Conservation (phyloP, 352 stramenopile species). For the Phytophthora kernoviae region DNA sequence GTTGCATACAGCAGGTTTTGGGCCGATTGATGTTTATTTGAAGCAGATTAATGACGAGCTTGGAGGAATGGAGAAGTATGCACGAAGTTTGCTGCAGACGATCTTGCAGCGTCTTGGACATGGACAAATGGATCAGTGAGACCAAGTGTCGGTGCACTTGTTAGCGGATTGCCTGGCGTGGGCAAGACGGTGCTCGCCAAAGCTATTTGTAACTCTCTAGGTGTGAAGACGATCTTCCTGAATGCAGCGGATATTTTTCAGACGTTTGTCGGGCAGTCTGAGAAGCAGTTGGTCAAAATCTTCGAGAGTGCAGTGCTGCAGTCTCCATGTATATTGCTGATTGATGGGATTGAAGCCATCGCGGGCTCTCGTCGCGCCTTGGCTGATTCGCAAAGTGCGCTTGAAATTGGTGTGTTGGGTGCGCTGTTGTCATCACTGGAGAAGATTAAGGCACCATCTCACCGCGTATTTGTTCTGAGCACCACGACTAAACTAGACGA, state of each 20-base stretch:
- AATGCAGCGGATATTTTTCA: constrained; percentile 94
- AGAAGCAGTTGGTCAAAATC: constrained; percentile 63
- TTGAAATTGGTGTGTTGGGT: constrained; percentile 81
- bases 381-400: constrained; percentile 57
- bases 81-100: constrained; percentile 37
- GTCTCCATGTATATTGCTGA: constrained; percentile 71
- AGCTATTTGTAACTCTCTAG: constrained; percentile 41
- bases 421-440: constrained; percentile 89
- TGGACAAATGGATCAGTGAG: constrained; percentile 3
- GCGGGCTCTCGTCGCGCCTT: constrained; percentile 63
- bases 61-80: constrained; percentile 46
- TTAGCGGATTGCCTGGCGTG: constrained; percentile 72
- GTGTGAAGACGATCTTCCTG: constrained; percentile 52
- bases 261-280: constrained; percentile 92
- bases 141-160: constrained; percentile 59
- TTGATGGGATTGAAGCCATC: constrained; percentile 93
- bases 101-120: constrained; percentile 41
- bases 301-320: constrained; percentile 61
- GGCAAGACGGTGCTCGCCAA: constrained; percentile 73
- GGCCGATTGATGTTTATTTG: constrained; percentile 33
- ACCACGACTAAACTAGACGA: constrained; percentile 81
- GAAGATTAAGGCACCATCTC: constrained; percentile 46
- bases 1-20: constrained; percentile 14
- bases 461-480: constrained; percentile 69
- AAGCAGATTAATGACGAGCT: constrained; percentile 37